These are phyloP conservation scores for Oryza coarctata DNA, from an alignment of 176 grass and related monocot species.

Conservation along the genomic window DNA sequence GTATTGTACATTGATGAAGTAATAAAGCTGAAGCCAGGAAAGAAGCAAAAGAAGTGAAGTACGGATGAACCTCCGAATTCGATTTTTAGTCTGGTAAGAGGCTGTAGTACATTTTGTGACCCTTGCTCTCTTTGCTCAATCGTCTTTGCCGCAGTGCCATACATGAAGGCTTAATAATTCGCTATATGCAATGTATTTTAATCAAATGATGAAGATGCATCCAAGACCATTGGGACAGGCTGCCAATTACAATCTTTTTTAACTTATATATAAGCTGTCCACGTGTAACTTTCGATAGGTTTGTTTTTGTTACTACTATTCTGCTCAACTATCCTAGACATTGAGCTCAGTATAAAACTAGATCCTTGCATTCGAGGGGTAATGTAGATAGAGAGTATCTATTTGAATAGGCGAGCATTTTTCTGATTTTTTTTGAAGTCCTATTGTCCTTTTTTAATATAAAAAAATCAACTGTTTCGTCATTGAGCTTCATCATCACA, in stretches of 20 bases:
- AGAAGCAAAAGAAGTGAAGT: conserved; percentile 45
- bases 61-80: not conserved
- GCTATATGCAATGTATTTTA: not conserved
- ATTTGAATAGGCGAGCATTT: not conserved
- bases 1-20: conserved; percentile 62
- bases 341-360: not conserved
- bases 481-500: not conserved
- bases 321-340: not conserved
- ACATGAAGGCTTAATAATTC: not conserved
- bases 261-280: not conserved
- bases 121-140: not conserved
- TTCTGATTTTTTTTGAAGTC: not conserved
- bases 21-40: conserved; percentile 53
- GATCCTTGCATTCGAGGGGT: no score
- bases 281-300: not conserved
- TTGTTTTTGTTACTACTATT: not conserved
- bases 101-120: not conserved
- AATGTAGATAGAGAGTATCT: not conserved
- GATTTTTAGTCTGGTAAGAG: not conserved
- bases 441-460: not conserved
- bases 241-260: no score
- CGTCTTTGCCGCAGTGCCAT: not conserved
- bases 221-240: not conserved
- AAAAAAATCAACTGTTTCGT: not conserved
- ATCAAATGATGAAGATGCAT: not conserved